Percentiles rank a stretch among this genome's conserved stretches.
These are phyloP conservation scores for Laguncularia racemosa DNA, from an alignment of 345 rosid genomes.

Conservation along the genomic window DNA sequence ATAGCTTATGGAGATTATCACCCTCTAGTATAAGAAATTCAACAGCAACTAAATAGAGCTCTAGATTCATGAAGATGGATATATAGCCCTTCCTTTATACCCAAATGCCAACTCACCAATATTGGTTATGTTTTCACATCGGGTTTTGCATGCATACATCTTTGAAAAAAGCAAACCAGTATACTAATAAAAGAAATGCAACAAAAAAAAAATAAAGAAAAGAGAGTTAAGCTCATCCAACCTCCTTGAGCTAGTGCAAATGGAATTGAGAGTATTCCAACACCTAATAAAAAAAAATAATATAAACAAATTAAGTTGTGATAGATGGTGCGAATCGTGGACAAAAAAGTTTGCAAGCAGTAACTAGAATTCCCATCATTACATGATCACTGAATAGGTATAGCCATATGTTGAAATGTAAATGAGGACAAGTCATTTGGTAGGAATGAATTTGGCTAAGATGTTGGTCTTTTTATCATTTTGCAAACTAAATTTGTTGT, in stretches of 20 bases:
- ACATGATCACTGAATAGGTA: no score
- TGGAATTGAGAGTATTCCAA: constrained; percentile 56
- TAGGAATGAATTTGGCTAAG: no score
- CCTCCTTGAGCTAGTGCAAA: constrained; percentile 69
- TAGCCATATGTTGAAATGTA: no score
- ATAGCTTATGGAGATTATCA: constrained; percentile 55
- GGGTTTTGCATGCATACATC: constrained; percentile 40
- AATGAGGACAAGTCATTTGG: no score
- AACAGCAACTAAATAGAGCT: no score
- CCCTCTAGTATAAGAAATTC: no score
- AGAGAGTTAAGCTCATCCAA: constrained; percentile 43
- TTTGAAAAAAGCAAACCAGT: constrained; percentile 48
- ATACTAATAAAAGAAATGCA: constrained; percentile 49
- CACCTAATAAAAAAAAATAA: constrained; percentile 41
- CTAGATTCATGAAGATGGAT: constrained; percentile 43
- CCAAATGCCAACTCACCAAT: constrained; percentile 53
- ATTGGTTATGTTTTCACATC: constrained; percentile 45
- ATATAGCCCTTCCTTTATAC: constrained; percentile 41
- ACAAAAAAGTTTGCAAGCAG: no score
- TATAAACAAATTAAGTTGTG: no score
- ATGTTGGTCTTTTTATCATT: no score
- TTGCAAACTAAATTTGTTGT: no score
- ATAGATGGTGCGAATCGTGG: no score
- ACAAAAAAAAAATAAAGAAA: constrained; percentile 38
- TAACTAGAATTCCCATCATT: no score